Conservation (phyloP, 176 grass and related monocot species). For the Ensete glaucum region DNA sequence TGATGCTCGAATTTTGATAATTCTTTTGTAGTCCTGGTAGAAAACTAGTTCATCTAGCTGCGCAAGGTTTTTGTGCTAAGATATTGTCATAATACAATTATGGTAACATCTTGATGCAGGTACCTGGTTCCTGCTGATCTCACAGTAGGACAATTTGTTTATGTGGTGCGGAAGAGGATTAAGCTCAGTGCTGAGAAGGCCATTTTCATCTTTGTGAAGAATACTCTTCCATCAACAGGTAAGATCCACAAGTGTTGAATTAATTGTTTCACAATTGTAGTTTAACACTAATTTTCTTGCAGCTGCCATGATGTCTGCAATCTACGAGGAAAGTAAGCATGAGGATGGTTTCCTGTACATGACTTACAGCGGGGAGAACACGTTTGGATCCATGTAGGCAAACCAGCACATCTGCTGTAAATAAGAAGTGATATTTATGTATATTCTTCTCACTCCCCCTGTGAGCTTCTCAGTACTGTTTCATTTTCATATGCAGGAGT, state of each 20-base stretch:
- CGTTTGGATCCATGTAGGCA: constrained; percentile 35
- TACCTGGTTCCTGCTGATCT: constrained; percentile 92
- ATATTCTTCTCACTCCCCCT: not conserved
- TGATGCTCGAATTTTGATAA: not conserved
- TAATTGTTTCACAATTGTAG: not conserved
- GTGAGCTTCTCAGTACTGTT: too few relatives aligned
- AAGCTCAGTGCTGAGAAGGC: constrained; percentile 92
- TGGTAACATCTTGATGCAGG: constrained; percentile 28
- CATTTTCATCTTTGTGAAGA: constrained; percentile 93
- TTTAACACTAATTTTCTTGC: constrained; percentile 11
- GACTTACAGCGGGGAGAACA: constrained; percentile 96
- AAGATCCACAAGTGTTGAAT: not conserved
- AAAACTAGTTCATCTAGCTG: too few relatives aligned
- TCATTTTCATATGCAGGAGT: too few relatives aligned
- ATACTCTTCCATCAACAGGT: constrained; percentile 88
- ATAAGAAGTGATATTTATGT: not conserved
- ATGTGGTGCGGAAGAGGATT: constrained; percentile 89
- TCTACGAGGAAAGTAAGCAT: constrained; percentile 88
- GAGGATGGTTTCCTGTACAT: constrained; percentile 95
- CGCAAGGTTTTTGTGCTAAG: not conserved
- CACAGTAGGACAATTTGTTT: constrained; percentile 92
- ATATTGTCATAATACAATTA: not conserved
- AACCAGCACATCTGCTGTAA: not conserved
- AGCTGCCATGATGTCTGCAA: constrained; percentile 89
- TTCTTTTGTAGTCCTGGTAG: not conserved